Conservation (phyloP, 495 filamentous ascomycete species). For the Xylaria venustula region DNA sequence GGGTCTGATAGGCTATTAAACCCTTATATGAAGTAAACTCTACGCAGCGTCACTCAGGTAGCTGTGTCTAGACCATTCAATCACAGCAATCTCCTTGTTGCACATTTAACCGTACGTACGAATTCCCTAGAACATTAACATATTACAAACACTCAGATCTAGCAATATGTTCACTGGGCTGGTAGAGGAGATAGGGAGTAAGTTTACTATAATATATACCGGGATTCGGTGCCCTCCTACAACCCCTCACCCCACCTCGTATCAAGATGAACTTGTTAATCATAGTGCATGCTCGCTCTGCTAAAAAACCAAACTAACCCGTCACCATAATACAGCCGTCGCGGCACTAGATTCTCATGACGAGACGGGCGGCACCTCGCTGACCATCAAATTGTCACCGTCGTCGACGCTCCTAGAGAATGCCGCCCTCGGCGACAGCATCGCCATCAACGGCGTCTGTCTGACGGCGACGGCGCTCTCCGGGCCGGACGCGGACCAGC, state of each 20-base stretch:
- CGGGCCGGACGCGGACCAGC: slow-evolving; percentile 24
- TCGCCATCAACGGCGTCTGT: slow-evolving; percentile 83
- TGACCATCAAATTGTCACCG: slow-evolving; percentile 69
- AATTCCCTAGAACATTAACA: background rate
- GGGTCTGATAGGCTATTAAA: no score
- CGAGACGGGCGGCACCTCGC: slow-evolving; percentile 78
- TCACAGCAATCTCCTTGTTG: background rate
- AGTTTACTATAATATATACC: no score
- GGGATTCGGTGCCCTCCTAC: no score
- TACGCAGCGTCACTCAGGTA: no score
- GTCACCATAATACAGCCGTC: slow-evolving; percentile 60
- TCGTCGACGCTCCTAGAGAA: slow-evolving; percentile 76
- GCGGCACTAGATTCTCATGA: slow-evolving; percentile 77
- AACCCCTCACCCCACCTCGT: background rate
- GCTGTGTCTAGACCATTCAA: no score
- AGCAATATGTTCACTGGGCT: slow-evolving; percentile 94
- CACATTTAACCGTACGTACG: background rate
- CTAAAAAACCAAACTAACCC: background rate
- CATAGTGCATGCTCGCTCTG: background rate
- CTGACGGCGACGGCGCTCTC: slow-evolving; percentile 86
- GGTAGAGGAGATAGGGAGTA: slow-evolving; percentile 92
- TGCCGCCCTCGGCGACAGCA: slow-evolving; percentile 85
- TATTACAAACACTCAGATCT: background rate
- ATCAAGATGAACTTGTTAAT: background rate
- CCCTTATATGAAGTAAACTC: no score